Conservation (phyloP, 768 basidiomycete species). For the Wakefieldia striispora region DNA sequence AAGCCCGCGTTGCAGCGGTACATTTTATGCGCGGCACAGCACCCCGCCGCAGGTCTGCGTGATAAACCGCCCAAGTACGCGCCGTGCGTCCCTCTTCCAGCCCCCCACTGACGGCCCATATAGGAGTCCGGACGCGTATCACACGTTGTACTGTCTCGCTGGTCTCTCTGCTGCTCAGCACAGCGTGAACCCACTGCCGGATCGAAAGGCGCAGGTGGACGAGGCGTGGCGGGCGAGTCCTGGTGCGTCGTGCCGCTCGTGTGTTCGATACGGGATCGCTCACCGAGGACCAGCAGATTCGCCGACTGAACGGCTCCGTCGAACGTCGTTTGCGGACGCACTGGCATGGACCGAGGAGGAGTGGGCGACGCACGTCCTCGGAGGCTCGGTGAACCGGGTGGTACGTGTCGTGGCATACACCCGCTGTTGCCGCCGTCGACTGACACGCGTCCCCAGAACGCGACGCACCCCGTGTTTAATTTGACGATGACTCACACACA, state of each 20-base stretch:
- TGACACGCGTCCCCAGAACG: constrained; percentile 52
- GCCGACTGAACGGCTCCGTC: constrained; percentile 30
- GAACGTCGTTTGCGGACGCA: constrained; percentile 50
- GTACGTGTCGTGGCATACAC: constrained; percentile 40
- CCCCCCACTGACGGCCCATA: not conserved
- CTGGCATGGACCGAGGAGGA: constrained; percentile 71
- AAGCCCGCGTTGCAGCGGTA: constrained; percentile 81
- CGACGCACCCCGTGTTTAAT: constrained; percentile 78
- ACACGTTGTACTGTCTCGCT: constrained; percentile 89
- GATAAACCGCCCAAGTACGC: constrained; percentile 94
- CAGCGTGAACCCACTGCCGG: constrained; percentile 50
- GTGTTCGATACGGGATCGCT: not conserved
- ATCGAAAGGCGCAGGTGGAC: constrained; percentile 34
- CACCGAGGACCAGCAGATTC: constrained; percentile 25
- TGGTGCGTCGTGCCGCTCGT: not conserved
- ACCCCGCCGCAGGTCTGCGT: constrained; percentile 79
- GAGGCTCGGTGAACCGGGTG: constrained; percentile 60
- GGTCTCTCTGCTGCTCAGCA: constrained; percentile 92
- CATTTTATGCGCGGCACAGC: constrained; percentile 82
- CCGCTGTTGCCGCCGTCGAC: not conserved
- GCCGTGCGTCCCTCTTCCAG: too few relatives aligned
- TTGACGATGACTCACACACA: constrained; percentile 67
- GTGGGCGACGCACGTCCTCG: constrained; percentile 52
- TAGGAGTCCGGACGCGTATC: constrained; percentile 91
- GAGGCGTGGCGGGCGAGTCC: constrained; percentile 37